Evolutionary conservation across 1,284 basidiomycete genomes (phyloP), one percentile per base, ranked within the genome.

Genomic region (Ustilago shanxiensis): DNA sequence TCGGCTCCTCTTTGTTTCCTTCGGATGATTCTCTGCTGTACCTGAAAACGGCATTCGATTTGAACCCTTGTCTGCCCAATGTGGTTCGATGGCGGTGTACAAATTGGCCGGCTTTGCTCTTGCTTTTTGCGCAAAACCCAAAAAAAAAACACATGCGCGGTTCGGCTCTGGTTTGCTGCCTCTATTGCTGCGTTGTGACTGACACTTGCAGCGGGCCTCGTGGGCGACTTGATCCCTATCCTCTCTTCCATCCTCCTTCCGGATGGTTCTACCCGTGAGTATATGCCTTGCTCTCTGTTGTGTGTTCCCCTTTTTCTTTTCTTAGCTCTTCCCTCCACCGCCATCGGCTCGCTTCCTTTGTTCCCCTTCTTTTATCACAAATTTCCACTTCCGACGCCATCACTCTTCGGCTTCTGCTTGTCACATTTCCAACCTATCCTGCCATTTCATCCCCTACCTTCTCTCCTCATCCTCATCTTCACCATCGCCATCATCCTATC

Each of bases 191-290:
- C 69, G 60, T 20, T 41, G 60, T 71, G 69, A 71, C 45, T 52
- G 53, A 60, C 26, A 62, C 47, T 35, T 72, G 69, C 69, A 72
- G 69, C 69, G 56, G 63, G 51, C 60, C 41, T 64, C 37, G 20
- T 64, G 55, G 61, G 55, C 47, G 53, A 50, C 22, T 45, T 72
- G 35, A 41, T 59, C 22, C 45, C 69, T 7, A 33, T 63, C 33
- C 55, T 72, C 26, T 45, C 60, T 37, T 44, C 64, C 55, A 35
- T 63, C 51, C 51, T 62, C 9, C 35, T 54, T 7, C 61, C 69
- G 64, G 63, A 72, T 62, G 69, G 69, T 16, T 44, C 59, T 11
- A 51, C 31, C 51, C 60, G 69, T 72, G 60, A 72, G 64, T 72
- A 62, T 61, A 35, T 44, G 41, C 31, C 51, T 31, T 35, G 18